Evolutionary conservation across 1,139 yeast genomes (phyloP), one percentile per base, ranked within the genome.

Genomic region (Suhomyces kunorum): DNA sequence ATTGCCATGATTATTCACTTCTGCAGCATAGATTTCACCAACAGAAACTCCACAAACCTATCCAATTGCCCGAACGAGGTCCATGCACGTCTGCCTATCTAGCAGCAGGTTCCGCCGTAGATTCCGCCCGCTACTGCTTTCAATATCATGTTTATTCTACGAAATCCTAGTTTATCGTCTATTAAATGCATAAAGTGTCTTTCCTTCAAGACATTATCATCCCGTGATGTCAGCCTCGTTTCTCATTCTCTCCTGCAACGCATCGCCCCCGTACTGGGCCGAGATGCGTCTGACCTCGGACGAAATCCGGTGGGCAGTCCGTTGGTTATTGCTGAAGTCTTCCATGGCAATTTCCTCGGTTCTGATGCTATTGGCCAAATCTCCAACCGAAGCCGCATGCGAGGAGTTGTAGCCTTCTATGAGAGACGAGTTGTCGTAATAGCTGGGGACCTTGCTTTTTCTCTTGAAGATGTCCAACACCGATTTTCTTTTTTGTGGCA

Each of bases 301-400:
- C 5, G 67, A 59, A 7, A 63, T 64, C 39, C 61, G 50, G 4
- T 55, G 45, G 6, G 59, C 61, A 20, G 44, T 42, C 23, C 42
- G 47, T 35, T 54, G 58, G 44, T 61, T 62, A 13, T 54, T 42
- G 32, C 52, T 63, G 47, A 73, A 75, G 24, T 67, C 73, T 32
- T 74, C 74, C 71, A 76, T 56, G 31, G 75, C 75, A 40, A 76
- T 76, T 48, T 75, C 80, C 46, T 75, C 80, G 0, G 80, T 75
- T 25, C 59, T 58, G 5, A 71, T 53, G 31, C 29, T 26, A 26
- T 30, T 31, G 39, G 38, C 31, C 24, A 40, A 35, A 28, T 47
- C 42, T 16, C 34, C 44, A 8, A 33, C 32, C 26, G 46, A 44
- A 24, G 36, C 20, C 24, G 45, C 20, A 40, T 46, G 40, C 13